Conservation (phyloP, 352 stramenopile genomes). For the Phytophthora megakarya region DNA sequence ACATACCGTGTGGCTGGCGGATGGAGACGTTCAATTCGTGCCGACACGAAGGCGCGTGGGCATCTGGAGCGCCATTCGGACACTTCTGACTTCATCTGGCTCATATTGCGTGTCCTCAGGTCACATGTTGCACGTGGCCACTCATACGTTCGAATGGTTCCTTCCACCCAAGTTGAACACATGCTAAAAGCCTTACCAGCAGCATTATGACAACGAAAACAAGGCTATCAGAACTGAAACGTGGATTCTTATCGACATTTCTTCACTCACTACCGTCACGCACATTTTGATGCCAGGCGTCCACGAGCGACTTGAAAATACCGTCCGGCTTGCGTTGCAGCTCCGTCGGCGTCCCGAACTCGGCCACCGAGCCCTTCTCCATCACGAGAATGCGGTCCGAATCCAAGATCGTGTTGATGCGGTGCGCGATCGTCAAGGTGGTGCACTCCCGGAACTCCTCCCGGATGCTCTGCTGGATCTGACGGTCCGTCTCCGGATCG, state of each 20-base stretch:
- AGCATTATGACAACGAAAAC: too few species aligned
- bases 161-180: background rate
- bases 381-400: too few species aligned
- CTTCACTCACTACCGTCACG: too few species aligned
- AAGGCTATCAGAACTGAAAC: too few species aligned
- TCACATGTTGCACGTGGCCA: background rate
- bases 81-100: constrained; percentile 23
- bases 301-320: too few species aligned
- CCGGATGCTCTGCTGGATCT: constrained; percentile 81
- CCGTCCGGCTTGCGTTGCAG: constrained; percentile 35
- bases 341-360: constrained; percentile 32
- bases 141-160: background rate
- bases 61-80: constrained; percentile 11
- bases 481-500: constrained; percentile 73
- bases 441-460: constrained; percentile 92
- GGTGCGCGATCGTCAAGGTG: constrained; percentile 94
- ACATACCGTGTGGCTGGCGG: constrained; percentile 1
- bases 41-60: constrained; percentile 1
- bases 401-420: constrained; percentile 88
- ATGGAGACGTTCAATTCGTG: background rate
- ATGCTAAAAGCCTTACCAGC: background rate
- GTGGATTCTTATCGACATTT: too few species aligned
- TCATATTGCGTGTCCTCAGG: constrained; percentile 19
- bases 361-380: constrained; percentile 38
- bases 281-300: too few species aligned